Evolutionary conservation across 192 early-diverging fungal species (phyloP).

Genomic region (Umbelopsis ramanniana): DNA sequence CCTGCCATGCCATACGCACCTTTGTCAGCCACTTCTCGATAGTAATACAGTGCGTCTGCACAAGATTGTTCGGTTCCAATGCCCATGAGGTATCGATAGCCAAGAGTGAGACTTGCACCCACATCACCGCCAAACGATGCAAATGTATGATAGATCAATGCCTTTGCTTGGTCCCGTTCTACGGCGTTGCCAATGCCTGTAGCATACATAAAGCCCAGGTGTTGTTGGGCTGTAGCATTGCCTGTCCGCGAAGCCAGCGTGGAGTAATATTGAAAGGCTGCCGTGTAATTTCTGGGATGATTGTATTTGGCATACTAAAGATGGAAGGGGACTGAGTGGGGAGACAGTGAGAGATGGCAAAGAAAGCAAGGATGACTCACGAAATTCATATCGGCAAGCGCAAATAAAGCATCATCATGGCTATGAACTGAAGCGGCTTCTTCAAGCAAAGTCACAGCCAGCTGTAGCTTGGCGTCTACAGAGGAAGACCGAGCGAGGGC

Average conservation of each 20-base stretch:
- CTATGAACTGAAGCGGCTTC: conserved; percentile 49
- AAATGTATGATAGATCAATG: conserved; percentile 79
- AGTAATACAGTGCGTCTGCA: conserved; percentile 76
- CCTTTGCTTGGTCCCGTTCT: conserved; percentile 70
- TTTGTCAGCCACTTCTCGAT: conserved; percentile 79
- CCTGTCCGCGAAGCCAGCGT: conserved; percentile 66
- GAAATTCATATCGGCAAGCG: conserved; percentile 75
- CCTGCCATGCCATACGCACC: conserved; percentile 42
- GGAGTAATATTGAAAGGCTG: conserved; percentile 69
- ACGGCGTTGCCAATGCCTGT: conserved; percentile 80
- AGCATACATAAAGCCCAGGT: conserved; percentile 89
- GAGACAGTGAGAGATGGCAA: neutral
- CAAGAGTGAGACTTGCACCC: conserved; percentile 82
- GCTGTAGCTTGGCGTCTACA: neutral
- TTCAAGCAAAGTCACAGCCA: conserved; percentile 41
- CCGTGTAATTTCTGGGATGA: conserved; percentile 54
- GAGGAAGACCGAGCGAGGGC: neutral
- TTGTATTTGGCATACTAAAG: conserved; percentile 64
- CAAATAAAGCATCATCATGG: conserved; percentile 62
- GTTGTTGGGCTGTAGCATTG: conserved; percentile 85
- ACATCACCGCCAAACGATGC: conserved; percentile 77
- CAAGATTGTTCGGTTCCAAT: conserved; percentile 83
- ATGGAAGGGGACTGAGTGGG: neutral
- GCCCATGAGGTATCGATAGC: conserved; percentile 81
- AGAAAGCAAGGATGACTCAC: conserved; percentile 47